Evolutionary conservation across 2,329 filamentous ascomycete genomes (phyloP), one percentile per base, ranked within the genome.

Genomic region (Metarhizium humberi): DNA sequence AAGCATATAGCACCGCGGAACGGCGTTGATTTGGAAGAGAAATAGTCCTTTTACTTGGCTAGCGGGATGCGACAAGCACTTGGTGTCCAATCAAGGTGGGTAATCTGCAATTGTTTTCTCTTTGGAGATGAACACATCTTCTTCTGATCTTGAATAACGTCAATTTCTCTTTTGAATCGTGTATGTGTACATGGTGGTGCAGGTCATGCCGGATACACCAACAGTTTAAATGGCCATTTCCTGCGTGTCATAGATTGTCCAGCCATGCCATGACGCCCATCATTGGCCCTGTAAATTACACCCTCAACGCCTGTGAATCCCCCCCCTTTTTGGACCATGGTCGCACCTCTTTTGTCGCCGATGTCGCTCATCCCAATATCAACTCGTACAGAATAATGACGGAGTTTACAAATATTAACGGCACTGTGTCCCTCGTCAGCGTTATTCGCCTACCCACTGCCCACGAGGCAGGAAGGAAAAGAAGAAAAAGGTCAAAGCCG

Each of bases 341-440:
- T 45, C 8, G 42, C 10, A 6, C 40, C 13, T 14, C 14, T 14
- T 43, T 43, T 3, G 11, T 43, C 10, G 10, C 7, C 18, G 2
- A 14, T 20, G 5, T 50, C 32, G 14, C 6, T 79, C 75, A 92
- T 56, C 88, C 88, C 32, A 92, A 75, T 50, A 91, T 78, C 45
- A 94, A 75, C 73, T 91, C 87, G 73, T 92, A 95, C 57, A 90
- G 69, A 67, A 95, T 94, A 61, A 95, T 86, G 61, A 92, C 70
- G 6, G 85, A 84, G 71, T 95, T 95, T 65, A 92, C 83, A 59
- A 84, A 81, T 71, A 95, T 95, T 59, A 95, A 73, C 14, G 90
- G 91, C 78, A 92, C 90, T 94, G 63, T n/a, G 18, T 14, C 7
- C 1, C 14, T 6, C 11, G 43, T 47, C 43, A 18, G 13, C n/a